A percentile compares a stretch with the other conserved stretches of the same genome.
phyloP scores from a whole-genome alignment of 805 yeast genomes.

The Saturnispora besseyi region DNA sequence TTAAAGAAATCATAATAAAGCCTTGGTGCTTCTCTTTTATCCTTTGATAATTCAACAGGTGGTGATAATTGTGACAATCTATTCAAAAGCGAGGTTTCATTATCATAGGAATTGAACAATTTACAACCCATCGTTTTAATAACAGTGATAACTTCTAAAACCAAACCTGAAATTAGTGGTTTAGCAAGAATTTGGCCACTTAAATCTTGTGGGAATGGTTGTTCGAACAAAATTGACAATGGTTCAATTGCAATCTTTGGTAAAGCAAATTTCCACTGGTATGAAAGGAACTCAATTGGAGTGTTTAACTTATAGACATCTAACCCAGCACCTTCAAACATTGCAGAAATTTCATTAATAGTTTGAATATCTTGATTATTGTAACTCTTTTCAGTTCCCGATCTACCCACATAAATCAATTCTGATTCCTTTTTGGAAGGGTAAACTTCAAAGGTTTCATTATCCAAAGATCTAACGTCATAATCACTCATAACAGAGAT shows the following conservation, averaged over 20 bases:
- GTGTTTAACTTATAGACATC: constrained; percentile 42
- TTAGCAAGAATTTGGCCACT: constrained; percentile 67
- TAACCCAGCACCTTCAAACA: constrained; percentile 33
- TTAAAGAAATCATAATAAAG: constrained; percentile 59
- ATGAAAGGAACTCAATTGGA: constrained; percentile 51
- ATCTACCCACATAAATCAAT: constrained; percentile 36
- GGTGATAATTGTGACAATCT: constrained; percentile 45
- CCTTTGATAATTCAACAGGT: constrained; percentile 17
- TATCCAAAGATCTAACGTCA: constrained; percentile 36
- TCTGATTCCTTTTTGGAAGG: constrained; percentile 35
- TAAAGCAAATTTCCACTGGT: constrained; percentile 81
- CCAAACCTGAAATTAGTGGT: constrained; percentile 74
- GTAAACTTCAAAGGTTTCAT: constrained; percentile 18
- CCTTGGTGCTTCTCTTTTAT: constrained; percentile 42
- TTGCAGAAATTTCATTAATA: constrained; percentile 29
- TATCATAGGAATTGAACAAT: constrained; percentile 60
- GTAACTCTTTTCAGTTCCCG: constrained; percentile 37
- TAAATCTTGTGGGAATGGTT: constrained; percentile 50
- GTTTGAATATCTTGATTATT: constrained; percentile 32
- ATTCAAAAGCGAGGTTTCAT: constrained; percentile 48
- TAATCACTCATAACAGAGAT: constrained; percentile 55
- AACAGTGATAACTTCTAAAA: constrained; percentile 64
- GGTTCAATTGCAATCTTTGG: constrained; percentile 76
- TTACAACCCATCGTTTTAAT: constrained; percentile 72
- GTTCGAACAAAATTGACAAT: constrained; percentile 63